Conservation (phyloP, 495 filamentous ascomycete species). For the Lasiosphaeria miniovina region DNA sequence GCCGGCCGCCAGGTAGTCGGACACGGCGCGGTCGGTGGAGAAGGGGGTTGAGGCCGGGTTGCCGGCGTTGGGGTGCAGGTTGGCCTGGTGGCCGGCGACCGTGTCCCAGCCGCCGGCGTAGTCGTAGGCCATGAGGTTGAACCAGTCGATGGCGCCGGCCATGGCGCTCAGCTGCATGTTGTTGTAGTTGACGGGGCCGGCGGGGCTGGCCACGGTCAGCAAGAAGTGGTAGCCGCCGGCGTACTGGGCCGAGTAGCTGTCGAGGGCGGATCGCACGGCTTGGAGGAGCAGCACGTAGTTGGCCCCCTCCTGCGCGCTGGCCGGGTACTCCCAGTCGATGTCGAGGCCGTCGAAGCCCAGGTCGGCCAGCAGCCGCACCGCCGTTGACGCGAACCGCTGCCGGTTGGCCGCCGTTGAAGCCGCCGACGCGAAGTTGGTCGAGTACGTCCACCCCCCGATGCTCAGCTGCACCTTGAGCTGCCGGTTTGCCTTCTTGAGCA, state of each 20-base stretch:
- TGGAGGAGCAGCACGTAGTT: conserved; percentile 72
- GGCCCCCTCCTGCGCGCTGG: conserved; percentile 55
- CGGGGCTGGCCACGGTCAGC: conserved; percentile 67
- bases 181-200: conserved; percentile 62
- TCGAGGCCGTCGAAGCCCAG: conserved; percentile 50
- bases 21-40: conserved; percentile 62
- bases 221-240: conserved; percentile 58
- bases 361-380: conserved; percentile 64
- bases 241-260: conserved; percentile 55
- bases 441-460: conserved; percentile 91
- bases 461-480: conserved; percentile 83
- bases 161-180: conserved; percentile 65
- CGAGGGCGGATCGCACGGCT: conserved; percentile 60
- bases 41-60: conserved; percentile 62
- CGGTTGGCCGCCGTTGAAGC: conserved; percentile 54
- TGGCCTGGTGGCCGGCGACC: conserved; percentile 69
- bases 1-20: conserved; percentile 61
- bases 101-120: conserved; percentile 67
- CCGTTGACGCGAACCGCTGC: conserved; percentile 61
- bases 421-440: conserved; percentile 69
- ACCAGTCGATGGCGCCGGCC: conserved; percentile 71
- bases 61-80: conserved; percentile 56
- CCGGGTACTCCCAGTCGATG: conserved; percentile 56
- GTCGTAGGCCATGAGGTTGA: conserved; percentile 83
- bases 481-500: conserved; percentile 79